Evolutionary conservation across 139 green algal genomes (phyloP).

Genomic region (Mesotaenium endlicherianum): DNA sequence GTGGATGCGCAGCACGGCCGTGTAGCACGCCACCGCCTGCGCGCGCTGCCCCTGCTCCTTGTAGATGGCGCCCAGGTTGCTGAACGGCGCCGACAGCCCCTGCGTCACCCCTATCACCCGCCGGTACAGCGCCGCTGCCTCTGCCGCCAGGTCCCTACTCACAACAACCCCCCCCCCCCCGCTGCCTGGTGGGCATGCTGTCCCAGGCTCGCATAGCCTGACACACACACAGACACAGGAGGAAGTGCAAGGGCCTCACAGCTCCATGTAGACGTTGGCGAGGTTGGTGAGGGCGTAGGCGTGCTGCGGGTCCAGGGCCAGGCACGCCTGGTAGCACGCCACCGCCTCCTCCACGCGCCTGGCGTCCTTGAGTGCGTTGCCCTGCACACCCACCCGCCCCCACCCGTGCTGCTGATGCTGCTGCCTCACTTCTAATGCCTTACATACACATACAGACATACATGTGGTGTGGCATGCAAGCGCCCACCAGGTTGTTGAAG

Average conservation of each 20-base stretch:
- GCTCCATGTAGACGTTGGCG: slow-evolving; percentile 37
- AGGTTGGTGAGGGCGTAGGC: slow-evolving; percentile 64
- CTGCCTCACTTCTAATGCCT: background rate
- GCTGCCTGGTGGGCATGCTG: no score
- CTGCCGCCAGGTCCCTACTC: background rate
- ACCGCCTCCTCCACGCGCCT: background rate
- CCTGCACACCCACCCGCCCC: no score
- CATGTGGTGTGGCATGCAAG: background rate
- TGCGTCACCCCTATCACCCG: slow-evolving; percentile 17
- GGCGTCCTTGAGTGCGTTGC: slow-evolving; percentile 35
- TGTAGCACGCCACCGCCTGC: slow-evolving; percentile 72
- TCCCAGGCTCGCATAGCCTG: no score
- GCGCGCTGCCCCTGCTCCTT: slow-evolving; percentile 75
- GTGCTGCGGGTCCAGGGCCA: slow-evolving; percentile 52
- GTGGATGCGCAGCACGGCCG: slow-evolving; percentile 64
- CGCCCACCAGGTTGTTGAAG: slow-evolving; percentile 81
- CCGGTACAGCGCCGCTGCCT: slow-evolving; percentile 18
- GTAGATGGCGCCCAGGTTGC: slow-evolving; percentile 73
- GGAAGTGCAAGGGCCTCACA: slow-evolving; percentile 10
- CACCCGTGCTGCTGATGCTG: no score
- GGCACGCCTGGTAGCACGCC: slow-evolving; percentile 26
- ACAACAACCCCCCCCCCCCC: no score
- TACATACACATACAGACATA: background rate
- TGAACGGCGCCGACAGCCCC: slow-evolving; percentile 30
- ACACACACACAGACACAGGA: no score